Conservation (phyloP, 371 early-diverging fungal genomes). For the Mortierella sp. region DNA sequence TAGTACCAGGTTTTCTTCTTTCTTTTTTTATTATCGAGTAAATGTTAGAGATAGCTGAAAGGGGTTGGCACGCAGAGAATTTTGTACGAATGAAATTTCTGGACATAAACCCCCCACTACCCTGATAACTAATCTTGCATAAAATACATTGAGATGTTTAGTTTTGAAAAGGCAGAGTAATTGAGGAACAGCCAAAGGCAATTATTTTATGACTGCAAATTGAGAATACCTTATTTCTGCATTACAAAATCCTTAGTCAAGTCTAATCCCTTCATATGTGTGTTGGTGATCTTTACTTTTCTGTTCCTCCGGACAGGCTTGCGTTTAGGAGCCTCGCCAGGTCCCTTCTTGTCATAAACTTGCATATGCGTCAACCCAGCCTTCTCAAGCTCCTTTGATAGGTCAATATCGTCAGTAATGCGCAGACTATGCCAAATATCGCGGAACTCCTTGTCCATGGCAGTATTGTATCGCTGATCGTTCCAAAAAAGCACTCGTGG, state of each 20-base stretch:
- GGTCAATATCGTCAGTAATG: conserved; percentile 83
- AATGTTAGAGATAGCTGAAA: too few relatives aligned
- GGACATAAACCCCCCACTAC: too few relatives aligned
- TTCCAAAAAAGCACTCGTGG: conserved; percentile 83
- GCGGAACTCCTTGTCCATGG: conserved; percentile 78
- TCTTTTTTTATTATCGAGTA: too few relatives aligned
- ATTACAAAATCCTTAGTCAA: conserved; percentile 81
- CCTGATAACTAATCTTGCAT: too few relatives aligned
- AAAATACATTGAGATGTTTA: too few relatives aligned
- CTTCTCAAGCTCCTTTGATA: conserved; percentile 76
- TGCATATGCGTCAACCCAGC: conserved; percentile 86
- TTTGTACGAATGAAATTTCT: too few relatives aligned
- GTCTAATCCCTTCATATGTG: conserved; percentile 87
- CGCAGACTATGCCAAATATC: conserved; percentile 79
- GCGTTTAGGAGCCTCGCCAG: conserved; percentile 68
- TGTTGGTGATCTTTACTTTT: conserved; percentile 88
- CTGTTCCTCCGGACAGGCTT: conserved; percentile 78
- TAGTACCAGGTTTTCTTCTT: too few relatives aligned
- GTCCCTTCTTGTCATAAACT: conserved; percentile 78
- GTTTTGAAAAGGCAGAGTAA: background rate
- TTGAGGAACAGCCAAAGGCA: background rate
- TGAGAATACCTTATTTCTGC: conserved; percentile 20
- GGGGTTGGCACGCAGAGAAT: too few relatives aligned
- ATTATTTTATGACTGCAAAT: background rate
- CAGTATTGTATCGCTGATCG: conserved; percentile 71